Evolutionary conservation across 179 eudicot genomes (phyloP).

Genomic region (Drosera spatulata): DNA sequence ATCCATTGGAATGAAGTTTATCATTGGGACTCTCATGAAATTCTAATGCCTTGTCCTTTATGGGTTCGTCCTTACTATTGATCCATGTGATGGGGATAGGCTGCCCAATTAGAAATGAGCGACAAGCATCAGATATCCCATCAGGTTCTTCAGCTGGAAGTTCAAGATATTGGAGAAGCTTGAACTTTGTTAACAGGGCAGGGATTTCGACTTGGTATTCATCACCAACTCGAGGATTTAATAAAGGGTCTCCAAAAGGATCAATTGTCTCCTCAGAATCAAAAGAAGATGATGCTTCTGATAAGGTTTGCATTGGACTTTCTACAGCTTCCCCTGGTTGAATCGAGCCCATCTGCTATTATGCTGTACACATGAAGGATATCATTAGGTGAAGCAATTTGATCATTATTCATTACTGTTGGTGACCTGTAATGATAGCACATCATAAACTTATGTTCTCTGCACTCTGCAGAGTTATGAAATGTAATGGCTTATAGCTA

Average conservation of each 20-base stretch:
- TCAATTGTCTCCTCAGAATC: constrained; percentile 24
- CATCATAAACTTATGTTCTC: not conserved
- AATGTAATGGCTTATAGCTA: too few relatives aligned
- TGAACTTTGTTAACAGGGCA: constrained; percentile 21
- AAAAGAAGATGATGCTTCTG: constrained; percentile 27
- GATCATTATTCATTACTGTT: too few relatives aligned
- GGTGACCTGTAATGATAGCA: too few relatives aligned
- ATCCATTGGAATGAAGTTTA: constrained; percentile 7
- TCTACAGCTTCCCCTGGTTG: constrained; percentile 30
- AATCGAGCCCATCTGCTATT: constrained; percentile 43
- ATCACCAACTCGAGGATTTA: constrained; percentile 58
- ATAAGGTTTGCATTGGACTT: constrained; percentile 23
- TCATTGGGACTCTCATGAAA: not conserved
- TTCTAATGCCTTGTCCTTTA: constrained; percentile 14
- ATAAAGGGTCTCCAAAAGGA: constrained; percentile 44
- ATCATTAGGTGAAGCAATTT: too few relatives aligned
- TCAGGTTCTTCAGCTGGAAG: constrained; percentile 23
- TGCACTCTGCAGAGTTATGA: not conserved
- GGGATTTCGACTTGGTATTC: constrained; percentile 68
- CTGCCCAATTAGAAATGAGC: constrained; percentile 34
- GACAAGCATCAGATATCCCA: constrained; percentile 12
- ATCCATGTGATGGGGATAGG: constrained; percentile 50
- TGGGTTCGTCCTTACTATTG: constrained; percentile 11
- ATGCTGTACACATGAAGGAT: too few relatives aligned
- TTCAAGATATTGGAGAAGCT: constrained; percentile 15